Percentiles rank a stretch among this genome's conserved stretches.
Conservation (phyloP, 1,284 basidiomycete species). For the Pterulicium gracile region DNA sequence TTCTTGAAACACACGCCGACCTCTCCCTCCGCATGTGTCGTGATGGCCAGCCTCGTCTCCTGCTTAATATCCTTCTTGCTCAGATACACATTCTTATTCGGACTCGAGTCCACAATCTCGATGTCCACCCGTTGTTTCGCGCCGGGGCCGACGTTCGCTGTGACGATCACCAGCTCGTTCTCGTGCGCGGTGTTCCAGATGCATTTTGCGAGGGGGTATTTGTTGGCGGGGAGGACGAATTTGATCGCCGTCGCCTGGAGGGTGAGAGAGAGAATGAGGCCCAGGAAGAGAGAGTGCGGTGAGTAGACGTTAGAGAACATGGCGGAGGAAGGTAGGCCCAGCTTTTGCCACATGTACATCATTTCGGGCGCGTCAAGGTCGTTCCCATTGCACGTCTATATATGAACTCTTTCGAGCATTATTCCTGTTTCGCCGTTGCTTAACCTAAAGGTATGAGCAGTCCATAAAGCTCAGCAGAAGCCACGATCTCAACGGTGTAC, state of each 20-base stretch:
- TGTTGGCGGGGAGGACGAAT: slow-evolving; percentile 62
- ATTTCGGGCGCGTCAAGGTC: no score
- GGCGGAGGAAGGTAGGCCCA: not conserved
- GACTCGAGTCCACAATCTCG: slow-evolving; percentile 86
- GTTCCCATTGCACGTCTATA: no score
- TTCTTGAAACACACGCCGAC: slow-evolving; percentile 94
- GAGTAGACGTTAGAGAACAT: not conserved
- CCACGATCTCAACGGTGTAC: no score
- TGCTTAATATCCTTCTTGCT: slow-evolving; percentile 82
- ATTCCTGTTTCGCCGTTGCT: no score
- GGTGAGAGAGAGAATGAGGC: slow-evolving; percentile 24
- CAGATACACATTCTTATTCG: slow-evolving; percentile 85
- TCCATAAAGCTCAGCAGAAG: no score
- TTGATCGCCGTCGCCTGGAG: slow-evolving; percentile 59
- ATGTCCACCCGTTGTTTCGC: slow-evolving; percentile 78
- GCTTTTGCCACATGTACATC: not conserved
- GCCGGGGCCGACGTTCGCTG: slow-evolving; percentile 78
- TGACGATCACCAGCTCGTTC: slow-evolving; percentile 86
- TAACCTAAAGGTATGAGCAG: no score
- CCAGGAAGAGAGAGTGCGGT: slow-evolving; percentile 4
- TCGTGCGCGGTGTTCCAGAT: slow-evolving; percentile 90
- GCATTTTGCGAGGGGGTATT: slow-evolving; percentile 70
- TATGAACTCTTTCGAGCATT: no score
- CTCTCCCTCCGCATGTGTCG: slow-evolving; percentile 88
- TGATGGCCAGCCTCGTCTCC: slow-evolving; percentile 90